Conservation (phyloP, 2,329 filamentous ascomycete genomes). For the Ambrosiella xylebori region DNA sequence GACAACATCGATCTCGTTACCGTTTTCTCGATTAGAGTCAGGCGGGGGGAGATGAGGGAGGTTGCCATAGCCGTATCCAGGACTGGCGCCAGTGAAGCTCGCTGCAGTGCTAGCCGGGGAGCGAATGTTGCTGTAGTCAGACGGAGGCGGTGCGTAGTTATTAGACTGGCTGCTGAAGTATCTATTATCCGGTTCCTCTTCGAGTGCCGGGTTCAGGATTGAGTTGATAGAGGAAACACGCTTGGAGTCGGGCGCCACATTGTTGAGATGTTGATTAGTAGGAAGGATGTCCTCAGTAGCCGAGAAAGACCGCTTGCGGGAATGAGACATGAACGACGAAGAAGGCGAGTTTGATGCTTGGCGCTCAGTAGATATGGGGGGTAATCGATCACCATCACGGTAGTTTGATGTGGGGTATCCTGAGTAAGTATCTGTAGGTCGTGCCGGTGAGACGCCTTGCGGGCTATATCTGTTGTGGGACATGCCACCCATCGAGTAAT, state of each 20-base stretch:
- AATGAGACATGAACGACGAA: conserved; percentile 36
- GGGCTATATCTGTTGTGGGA: neutral
- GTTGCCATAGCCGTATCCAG: conserved; percentile 1
- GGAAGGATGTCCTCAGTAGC: conserved; percentile 35
- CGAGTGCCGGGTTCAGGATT: conserved; percentile 43
- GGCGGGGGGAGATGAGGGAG: neutral
- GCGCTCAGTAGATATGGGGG: conserved; percentile 26
- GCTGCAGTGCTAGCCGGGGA: conserved; percentile 4
- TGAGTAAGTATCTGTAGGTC: neutral
- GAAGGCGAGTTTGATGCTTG: conserved; percentile 43
- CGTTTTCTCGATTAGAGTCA: conserved; percentile 4
- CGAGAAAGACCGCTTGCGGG: conserved; percentile 52
- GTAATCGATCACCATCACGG: neutral
- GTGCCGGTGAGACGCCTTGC: neutral
- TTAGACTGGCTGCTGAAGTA: conserved; percentile 6
- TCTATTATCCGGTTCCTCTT: neutral
- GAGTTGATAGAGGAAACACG: conserved; percentile 61
- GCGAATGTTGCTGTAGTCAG: conserved; percentile 3
- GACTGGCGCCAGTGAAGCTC: conserved; percentile 6
- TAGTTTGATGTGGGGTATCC: neutral
- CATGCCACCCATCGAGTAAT: conserved; percentile 2
- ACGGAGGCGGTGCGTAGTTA: conserved; percentile 4
- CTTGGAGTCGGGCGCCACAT: conserved; percentile 27
- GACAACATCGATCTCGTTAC: conserved; percentile 14
- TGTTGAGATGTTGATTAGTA: conserved; percentile 16